Percentiles rank a stretch among this genome's conserved stretches.
Conservation (phyloP, 75 land plant genomes). For the Sequoia sempervirens region DNA sequence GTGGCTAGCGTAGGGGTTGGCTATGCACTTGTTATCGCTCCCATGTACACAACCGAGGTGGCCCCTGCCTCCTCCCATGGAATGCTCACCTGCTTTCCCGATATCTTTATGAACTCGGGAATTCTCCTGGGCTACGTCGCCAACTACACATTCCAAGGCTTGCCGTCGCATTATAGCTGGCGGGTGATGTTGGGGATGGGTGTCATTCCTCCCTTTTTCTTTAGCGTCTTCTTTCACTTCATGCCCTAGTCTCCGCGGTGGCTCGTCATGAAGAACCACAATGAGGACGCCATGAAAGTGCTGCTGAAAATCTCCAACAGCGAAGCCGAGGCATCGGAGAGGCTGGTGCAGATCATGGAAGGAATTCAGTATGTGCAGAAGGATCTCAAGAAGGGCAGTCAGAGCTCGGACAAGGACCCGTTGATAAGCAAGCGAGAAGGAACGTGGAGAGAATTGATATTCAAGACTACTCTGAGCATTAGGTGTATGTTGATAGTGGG, state of each 20-base stretch:
- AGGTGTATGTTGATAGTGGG: constrained; percentile 52
- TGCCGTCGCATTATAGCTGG: constrained; percentile 39
- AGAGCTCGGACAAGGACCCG: background rate
- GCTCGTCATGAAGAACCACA: constrained; percentile 10
- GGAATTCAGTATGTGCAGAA: background rate
- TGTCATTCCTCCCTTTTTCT: too few species aligned
- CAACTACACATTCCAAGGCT: constrained; percentile 33
- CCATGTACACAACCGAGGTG: constrained; percentile 65
- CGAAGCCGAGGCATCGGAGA: background rate
- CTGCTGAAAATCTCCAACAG: background rate
- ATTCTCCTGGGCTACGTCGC: constrained; percentile 49
- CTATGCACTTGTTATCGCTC: constrained; percentile 29
- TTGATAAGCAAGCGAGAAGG: constrained; percentile 11
- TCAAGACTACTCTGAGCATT: constrained; percentile 45
- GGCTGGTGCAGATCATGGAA: background rate
- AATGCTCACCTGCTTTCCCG: constrained; percentile 47
- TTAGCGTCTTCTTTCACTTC: constrained; percentile 29
- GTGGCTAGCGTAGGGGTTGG: too few species aligned
- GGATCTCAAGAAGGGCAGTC: background rate
- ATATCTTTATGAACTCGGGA: constrained; percentile 55
- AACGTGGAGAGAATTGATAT: constrained; percentile 42
- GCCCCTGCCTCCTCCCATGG: constrained; percentile 42
- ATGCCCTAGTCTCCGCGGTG: constrained; percentile 70
- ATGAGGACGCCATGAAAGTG: too few species aligned
- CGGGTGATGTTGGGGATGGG: constrained; percentile 52